Base-by-base conservation (phyloP, 495 filamentous ascomycete species). In the Lophiotrema nucula region DNA sequence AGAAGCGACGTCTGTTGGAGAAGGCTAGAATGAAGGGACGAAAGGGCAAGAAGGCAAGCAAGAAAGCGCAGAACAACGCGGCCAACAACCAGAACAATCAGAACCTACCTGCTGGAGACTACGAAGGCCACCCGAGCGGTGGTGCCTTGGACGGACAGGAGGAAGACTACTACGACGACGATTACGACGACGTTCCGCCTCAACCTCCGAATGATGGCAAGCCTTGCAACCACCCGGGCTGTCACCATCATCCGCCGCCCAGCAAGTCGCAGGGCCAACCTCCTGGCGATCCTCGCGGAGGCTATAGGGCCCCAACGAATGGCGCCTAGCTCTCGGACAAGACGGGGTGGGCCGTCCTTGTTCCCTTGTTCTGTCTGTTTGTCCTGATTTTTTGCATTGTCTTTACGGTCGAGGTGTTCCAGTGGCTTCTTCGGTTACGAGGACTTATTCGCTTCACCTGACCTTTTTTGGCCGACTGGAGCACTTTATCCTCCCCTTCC, bases 1-100 rank as follows among this genome's bases (percentile, higher is more conserved):
- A 96, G 73, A 89, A 90, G 69, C 81, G 86, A 54, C 79, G 92
- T 24, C 77, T 97, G 39, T 73, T 96, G 47, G 92, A 97, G 73
- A 95, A 96, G 69, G 90, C 93, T 27, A 95, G 95, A 76, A 91
- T 92, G 83, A 96, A 95, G 68, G 88, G 88, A 47, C 83, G 90
- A 28, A 96, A 96, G 77, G 79, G 80, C 31, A 87, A 86, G 73
- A 87, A 86, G 79, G 84, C 74, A 39, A 60, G 39, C 35, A 67
- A 67, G 53, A 56, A 60, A 38, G 47, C 53, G 5, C 63, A 65
- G 39, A 66, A 66, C 57, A 62, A 62, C 37, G 53, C 37, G 18
- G 54, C 54, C 39, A 53, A 44, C 22, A 41, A 45, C 27, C 53
- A 60, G 35, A 28, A 65, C 18, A 60, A 39, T 19, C 62, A 65